Conservation (phyloP, 805 yeast genomes). For the Deakozyma indianensis region DNA sequence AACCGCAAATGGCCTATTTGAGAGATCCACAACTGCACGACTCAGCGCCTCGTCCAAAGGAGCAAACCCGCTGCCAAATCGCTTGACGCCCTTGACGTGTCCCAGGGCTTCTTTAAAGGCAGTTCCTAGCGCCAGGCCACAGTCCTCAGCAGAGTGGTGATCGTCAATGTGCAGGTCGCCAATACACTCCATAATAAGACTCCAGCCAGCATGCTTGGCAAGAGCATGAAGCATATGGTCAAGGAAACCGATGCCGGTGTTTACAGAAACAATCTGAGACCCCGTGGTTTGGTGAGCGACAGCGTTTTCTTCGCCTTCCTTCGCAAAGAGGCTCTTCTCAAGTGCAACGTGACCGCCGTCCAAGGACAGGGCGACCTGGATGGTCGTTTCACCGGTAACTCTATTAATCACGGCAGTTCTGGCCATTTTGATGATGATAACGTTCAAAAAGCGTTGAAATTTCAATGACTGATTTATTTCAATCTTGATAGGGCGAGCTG, state of each 20-base stretch:
- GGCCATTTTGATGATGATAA: slow-evolving; percentile 5
- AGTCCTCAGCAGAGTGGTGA: slow-evolving; percentile 94
- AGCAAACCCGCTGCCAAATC: slow-evolving; percentile 89
- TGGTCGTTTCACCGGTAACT: slow-evolving; percentile 85
- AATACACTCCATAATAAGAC: slow-evolving; percentile 70
- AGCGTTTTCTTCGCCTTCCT: slow-evolving; percentile 18
- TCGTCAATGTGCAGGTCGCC: slow-evolving; percentile 96
- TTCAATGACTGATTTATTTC: not conserved
- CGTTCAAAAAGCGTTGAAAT: not conserved
- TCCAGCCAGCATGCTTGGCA: slow-evolving; percentile 97
- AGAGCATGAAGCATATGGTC: slow-evolving; percentile 97
- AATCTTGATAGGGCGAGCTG: not conserved
- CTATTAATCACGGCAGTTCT: slow-evolving; percentile 40
- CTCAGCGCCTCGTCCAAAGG: slow-evolving; percentile 94
- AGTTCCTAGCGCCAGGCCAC: slow-evolving; percentile 79
- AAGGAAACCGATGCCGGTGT: slow-evolving; percentile 87
- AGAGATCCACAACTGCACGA: slow-evolving; percentile 89
- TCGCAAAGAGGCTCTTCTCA: slow-evolving; percentile 40
- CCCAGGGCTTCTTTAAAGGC: slow-evolving; percentile 88
- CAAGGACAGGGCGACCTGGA: slow-evolving; percentile 68
- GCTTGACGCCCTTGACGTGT: slow-evolving; percentile 73
- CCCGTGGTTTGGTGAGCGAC: slow-evolving; percentile 56
- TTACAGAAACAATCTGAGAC: slow-evolving; percentile 61
- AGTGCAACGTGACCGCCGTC: slow-evolving; percentile 74
- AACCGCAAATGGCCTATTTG: slow-evolving; percentile 86